Evolutionary conservation across 441 rosid genomes (phyloP).

Genomic region (Iberis amara): DNA sequence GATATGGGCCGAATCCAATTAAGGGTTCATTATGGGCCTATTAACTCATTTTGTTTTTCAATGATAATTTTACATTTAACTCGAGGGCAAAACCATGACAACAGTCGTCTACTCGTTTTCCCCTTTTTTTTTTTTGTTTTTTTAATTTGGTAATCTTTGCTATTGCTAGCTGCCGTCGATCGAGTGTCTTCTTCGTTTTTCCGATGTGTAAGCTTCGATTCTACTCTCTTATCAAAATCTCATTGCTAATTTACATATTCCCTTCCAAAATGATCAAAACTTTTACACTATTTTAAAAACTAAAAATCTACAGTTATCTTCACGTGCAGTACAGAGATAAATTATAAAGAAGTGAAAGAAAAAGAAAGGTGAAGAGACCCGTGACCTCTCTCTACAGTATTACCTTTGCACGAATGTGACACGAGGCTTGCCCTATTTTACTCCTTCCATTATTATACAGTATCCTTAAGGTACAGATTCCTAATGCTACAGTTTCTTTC

Average conservation of each 20-base stretch:
- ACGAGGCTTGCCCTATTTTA: conserved; percentile 22
- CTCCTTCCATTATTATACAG: conserved; percentile 17
- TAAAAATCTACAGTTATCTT: background rate
- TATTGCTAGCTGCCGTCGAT: background rate
- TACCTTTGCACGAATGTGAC: conserved; percentile 25
- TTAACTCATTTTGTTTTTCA: no score
- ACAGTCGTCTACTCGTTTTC: conserved; percentile 18
- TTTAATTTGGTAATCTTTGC: background rate
- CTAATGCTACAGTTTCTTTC: background rate
- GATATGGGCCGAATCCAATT: background rate
- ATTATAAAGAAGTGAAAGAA: background rate
- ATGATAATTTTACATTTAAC: no score
- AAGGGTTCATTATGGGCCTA: background rate
- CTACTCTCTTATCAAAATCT: background rate
- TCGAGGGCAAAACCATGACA: conserved; percentile 13
- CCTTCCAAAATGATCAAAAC: background rate
- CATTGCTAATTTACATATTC: background rate
- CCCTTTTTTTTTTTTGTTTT: background rate
- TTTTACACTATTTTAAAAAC: background rate
- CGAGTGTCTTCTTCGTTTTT: background rate
- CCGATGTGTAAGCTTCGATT: conserved; percentile 2
- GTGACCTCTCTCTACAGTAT: conserved; percentile 10
- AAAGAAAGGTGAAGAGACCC: conserved; percentile 8
- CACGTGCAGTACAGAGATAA: conserved; percentile 26
- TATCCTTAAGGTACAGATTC: background rate